Evolutionary conservation across 1,284 basidiomycete genomes (phyloP), one percentile per base, ranked within the genome.

Genomic region (Pseudozyma sp.): DNA sequence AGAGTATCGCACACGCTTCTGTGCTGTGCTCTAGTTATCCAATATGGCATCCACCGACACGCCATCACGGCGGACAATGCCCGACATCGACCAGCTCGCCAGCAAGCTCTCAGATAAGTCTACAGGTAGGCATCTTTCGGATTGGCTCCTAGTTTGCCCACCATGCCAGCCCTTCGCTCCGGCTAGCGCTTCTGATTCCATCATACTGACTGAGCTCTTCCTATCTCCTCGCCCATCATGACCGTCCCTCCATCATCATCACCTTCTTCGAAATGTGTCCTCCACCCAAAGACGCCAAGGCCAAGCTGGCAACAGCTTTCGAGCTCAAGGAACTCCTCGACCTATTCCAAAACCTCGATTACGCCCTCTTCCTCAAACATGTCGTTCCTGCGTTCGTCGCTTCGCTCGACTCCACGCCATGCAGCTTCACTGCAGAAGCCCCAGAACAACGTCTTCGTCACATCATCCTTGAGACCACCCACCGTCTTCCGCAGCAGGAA

Each of bases 401-500:
- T 70, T 88, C 95, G 34, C 88, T 98, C 43, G 89, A 90, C 36
- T 90, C 90, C 21, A 92, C 91, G 55, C 91, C 93, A 75, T 89
- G 91, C 21, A 90, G 92, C 2, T 91, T 92, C 80, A 89, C 90
- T 50, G 93, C 91, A 81, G 93, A 94, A 71, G 89, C 90, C 14
- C 85, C 89, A 16, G 96, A 98, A 85, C 95, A 90, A 70, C 82
- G 87, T 19, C 87, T 91, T 40, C 86, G 92, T 35, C 90, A 90
- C n/a, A 90, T 71, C 12, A 52, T 83, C 31, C 69, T 84, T 48
- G 81, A 83, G 60, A 79, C 80, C 25, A 75, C 98, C 25, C 92
- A 96, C 85, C 92, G 95, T 31, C 88, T 98, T 13, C 94, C 95
- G 1, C 89, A 91, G 58, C 90, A 90, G 54, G 96, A 99, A 65